Conservation (phyloP, 495 filamentous ascomycete species). For the Pseudevernia furfuracea region DNA sequence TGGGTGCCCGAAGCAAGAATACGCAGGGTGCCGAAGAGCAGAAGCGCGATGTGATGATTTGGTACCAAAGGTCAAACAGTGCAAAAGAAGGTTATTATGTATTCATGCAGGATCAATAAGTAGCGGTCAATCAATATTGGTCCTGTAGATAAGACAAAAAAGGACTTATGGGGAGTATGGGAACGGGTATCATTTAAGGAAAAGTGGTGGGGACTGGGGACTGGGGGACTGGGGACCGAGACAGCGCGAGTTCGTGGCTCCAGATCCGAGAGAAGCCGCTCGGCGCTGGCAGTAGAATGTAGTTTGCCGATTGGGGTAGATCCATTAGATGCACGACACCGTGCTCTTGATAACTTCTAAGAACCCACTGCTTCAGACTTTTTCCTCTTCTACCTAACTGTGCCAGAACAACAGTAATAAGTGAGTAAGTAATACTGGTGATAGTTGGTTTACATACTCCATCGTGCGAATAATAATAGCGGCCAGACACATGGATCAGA, state of each 20-base stretch:
- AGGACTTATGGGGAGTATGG: no score
- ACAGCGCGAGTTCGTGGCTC: not conserved
- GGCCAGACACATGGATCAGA: no score
- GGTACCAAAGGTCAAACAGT: not conserved
- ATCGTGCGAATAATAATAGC: no score
- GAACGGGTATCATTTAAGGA: no score
- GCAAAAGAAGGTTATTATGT: not conserved
- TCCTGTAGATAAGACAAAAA: not conserved
- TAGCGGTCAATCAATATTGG: not conserved
- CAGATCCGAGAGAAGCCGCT: conserved; percentile 14
- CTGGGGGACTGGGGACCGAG: no score
- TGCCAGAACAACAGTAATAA: no score
- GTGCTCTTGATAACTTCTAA: not conserved
- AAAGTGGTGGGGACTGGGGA: not conserved
- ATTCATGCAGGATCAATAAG: no score
- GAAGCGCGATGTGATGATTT: conserved; percentile 1
- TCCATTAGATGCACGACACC: not conserved
- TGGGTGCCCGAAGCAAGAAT: not conserved
- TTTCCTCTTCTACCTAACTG: no score
- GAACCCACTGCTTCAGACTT: no score
- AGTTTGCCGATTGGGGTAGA: no score
- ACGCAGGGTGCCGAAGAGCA: conserved; percentile 1
- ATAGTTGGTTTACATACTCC: no score
- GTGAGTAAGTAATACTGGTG: no score
- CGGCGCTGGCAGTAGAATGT: conserved; percentile 6